Evolutionary conservation across 257 asterid genomes (phyloP).

Genomic region (Apocynum venetum): DNA sequence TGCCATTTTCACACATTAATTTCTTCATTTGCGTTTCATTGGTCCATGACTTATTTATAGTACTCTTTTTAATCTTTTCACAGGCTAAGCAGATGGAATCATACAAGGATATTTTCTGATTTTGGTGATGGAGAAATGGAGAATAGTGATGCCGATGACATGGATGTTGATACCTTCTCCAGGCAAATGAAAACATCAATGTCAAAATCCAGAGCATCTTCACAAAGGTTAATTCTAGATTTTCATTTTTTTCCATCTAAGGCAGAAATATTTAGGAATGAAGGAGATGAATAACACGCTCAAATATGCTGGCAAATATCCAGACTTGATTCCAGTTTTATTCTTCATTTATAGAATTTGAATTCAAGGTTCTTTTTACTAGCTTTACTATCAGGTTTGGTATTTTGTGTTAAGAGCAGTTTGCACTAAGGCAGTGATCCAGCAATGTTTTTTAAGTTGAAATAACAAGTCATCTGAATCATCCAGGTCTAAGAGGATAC

Average conservation of each 20-base stretch:
- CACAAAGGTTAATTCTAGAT: slow-evolving; percentile 48
- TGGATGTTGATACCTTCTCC: slow-evolving; percentile 34
- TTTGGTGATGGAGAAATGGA: slow-evolving; percentile 57
- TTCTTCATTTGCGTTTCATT: neutral
- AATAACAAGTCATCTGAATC: slow-evolving; percentile 1
- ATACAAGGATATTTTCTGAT: slow-evolving; percentile 85
- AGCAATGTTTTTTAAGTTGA: neutral
- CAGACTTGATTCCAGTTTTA: neutral
- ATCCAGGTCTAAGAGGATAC: slow-evolving; percentile 60
- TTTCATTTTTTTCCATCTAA: neutral
- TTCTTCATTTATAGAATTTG: neutral
- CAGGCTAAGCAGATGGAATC: slow-evolving; percentile 94
- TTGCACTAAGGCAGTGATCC: neutral
- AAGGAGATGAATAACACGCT: neutral
- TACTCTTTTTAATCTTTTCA: slow-evolving; percentile 14
- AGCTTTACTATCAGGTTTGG: neutral
- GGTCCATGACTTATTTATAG: neutral
- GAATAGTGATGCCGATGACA: slow-evolving; percentile 47
- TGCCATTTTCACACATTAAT: neutral
- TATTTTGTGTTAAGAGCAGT: neutral
- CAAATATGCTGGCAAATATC: neutral
- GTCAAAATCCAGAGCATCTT: slow-evolving; percentile 49
- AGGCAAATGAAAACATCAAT: slow-evolving; percentile 45
- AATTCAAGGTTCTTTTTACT: neutral
- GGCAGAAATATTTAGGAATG: neutral